These are phyloP conservation scores for Roridomyces roridus DNA, from an alignment of 768 basidiomycete genomes.

Conservation along the genomic window DNA sequence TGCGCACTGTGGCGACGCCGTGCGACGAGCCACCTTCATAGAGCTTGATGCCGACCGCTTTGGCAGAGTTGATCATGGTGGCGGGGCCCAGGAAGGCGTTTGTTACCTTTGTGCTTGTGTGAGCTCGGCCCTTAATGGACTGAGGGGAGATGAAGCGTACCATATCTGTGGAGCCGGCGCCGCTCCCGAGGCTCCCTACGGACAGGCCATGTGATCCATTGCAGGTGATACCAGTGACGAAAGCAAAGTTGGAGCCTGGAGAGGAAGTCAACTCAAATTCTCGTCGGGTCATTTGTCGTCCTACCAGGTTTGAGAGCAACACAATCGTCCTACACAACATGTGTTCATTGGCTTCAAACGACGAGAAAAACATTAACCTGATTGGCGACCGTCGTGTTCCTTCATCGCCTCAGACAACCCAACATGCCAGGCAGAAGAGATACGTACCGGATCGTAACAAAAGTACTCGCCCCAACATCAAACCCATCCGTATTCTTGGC, in stretches of 20 bases:
- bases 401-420: neutral
- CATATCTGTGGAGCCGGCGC: conserved; percentile 20
- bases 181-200: conserved; percentile 32
- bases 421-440: neutral
- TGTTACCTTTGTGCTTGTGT: conserved; percentile 22
- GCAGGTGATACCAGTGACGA: conserved; percentile 36
- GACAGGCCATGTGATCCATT: conserved; percentile 38
- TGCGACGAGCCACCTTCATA: conserved; percentile 35
- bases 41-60: conserved; percentile 40
- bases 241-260: conserved; percentile 32
- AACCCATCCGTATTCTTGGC: conserved; percentile 41
- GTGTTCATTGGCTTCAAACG: neutral
- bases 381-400: conserved; percentile 33
- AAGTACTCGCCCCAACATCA: conserved; percentile 33
- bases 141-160: conserved; percentile 10
- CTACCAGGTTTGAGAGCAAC: conserved; percentile 36
- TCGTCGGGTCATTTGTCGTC: neutral
- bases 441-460: conserved; percentile 29
- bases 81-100: conserved; percentile 35
- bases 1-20: conserved; percentile 36
- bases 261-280: neutral
- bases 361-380: conserved; percentile 16
- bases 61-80: conserved; percentile 37
- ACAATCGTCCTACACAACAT: conserved; percentile 33
- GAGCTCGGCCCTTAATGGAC: too few species aligned